Conservation (phyloP, 257 asterid genomes). For the Lycium ferocissimum region DNA sequence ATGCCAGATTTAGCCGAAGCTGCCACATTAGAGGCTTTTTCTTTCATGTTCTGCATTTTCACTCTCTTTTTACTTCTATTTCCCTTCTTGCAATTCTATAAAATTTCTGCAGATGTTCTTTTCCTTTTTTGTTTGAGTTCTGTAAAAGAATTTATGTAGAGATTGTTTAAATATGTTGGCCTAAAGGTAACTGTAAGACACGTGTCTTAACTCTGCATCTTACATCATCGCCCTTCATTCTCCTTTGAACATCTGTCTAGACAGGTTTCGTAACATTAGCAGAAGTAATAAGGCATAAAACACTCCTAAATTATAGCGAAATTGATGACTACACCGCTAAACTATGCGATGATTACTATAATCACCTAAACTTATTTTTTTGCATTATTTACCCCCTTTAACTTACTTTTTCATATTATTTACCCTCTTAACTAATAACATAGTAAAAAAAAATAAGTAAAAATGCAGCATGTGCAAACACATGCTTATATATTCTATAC, state of each 20-base stretch:
- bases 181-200: background rate
- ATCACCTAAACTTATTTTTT: too few species aligned
- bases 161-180: background rate
- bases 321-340: too few species aligned
- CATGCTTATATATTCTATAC: too few species aligned
- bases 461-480: too few species aligned
- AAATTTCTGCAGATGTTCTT: background rate
- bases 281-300: background rate
- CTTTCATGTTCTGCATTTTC: slow-evolving; percentile 66
- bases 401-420: too few species aligned
- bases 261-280: background rate
- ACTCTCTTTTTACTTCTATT: background rate
- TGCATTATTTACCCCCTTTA: too few species aligned
- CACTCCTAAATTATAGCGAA: too few species aligned
- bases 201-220: background rate
- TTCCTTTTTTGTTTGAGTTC: background rate
- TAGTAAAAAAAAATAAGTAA: too few species aligned
- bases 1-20: slow-evolving; percentile 79
- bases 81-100: background rate
- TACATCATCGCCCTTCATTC: background rate
- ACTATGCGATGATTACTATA: too few species aligned
- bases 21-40: slow-evolving; percentile 62
- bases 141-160: background rate
- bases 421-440: too few species aligned
- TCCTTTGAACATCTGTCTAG: background rate